Evolutionary conservation across 306 rosid genomes (phyloP), one percentile per base, ranked within the genome.

Genomic region (Arachis stenosperma): DNA sequence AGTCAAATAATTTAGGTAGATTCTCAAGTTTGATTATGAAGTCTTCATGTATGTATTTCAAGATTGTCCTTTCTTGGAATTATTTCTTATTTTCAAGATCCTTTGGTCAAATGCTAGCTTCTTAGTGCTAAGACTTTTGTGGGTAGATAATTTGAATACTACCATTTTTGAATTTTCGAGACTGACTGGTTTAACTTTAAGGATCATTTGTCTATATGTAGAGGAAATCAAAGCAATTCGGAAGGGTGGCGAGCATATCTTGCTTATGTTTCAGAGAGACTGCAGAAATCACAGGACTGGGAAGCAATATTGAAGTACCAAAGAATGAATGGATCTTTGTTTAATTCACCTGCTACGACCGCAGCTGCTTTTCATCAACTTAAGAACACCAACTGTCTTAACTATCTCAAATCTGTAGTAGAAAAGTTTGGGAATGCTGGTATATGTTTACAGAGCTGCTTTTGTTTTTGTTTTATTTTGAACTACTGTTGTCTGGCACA

Each of bases 321-420:
- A 81, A 91, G 93, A 76, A 86, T 85, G 62, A 94, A 94, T 69
- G 98, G 96, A 40, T 91, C 96, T 41, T 79, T 89, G 57, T 91
- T 82, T 73, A 88, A 89, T 76, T 94, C 97, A 22, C 97, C 97
- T 13, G 80, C 98, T 50, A 76, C 97, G 63, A 91, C 97, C 6
- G 94, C 97, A 4, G 93, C 87, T 69, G 90, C 72, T 69, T 88
- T 89, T 85, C 76, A 78, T 33, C 83, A 70, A 78, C 59, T 80
- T 13, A 81, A 89, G 67, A 87, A 89, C 79, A 83, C 81, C 61
- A 87, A 74, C 68, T 88, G 96, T 75, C 93, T 89, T 75, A 76
- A 77, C 57, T 91, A 89, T 77, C 84, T 94, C 12, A 69, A 15
- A 69, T 77, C 86, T 2, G 77, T 86, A 67, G 10, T 94, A 70